phyloP scores from a whole-genome alignment of 164 flowering plant species.

The Brasenia schreberi region DNA sequence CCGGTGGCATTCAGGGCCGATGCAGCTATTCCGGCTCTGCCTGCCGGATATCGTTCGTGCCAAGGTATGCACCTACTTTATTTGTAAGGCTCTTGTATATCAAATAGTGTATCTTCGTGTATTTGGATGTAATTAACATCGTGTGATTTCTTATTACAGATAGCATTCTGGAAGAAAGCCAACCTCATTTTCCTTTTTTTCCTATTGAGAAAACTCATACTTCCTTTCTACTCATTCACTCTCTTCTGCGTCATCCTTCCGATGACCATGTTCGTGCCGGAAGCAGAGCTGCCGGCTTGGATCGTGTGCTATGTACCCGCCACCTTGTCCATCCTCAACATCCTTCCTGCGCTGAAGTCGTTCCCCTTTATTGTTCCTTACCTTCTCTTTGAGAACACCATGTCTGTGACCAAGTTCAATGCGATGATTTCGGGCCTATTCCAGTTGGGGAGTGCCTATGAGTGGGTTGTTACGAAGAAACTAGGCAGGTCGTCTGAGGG shows the following conservation, averaged over 20 bases:
- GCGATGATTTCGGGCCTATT: conserved; percentile 97
- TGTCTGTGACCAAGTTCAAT: conserved; percentile 97
- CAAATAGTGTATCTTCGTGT: background rate
- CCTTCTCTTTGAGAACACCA: conserved; percentile 96
- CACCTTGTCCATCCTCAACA: conserved; percentile 88
- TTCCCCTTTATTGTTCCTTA: conserved; percentile 99
- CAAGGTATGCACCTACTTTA: conserved; percentile 28
- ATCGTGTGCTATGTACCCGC: conserved; percentile 95
- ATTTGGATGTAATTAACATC: background rate
- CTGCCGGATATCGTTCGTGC: conserved; percentile 52
- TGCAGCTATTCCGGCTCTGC: conserved; percentile 74
- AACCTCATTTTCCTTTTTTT: conserved; percentile 93
- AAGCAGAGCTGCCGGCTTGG: conserved; percentile 97
- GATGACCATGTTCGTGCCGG: conserved; percentile 96
- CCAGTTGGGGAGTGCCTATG: conserved; percentile 96
- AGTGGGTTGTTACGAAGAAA: conserved; percentile 98
- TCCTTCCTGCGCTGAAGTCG: conserved; percentile 86
- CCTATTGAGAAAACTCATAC: conserved; percentile 71
- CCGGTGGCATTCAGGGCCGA: conserved; percentile 90
- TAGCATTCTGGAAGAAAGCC: conserved; percentile 31
- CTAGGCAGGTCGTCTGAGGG: conserved; percentile 97
- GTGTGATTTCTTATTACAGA: background rate
- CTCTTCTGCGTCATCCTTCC: conserved; percentile 95
- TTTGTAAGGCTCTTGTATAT: background rate
- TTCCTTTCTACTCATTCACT: conserved; percentile 95